Evolutionary conservation across 306 rosid species (phyloP).

Genomic region (Trichosanthes truncata): DNA sequence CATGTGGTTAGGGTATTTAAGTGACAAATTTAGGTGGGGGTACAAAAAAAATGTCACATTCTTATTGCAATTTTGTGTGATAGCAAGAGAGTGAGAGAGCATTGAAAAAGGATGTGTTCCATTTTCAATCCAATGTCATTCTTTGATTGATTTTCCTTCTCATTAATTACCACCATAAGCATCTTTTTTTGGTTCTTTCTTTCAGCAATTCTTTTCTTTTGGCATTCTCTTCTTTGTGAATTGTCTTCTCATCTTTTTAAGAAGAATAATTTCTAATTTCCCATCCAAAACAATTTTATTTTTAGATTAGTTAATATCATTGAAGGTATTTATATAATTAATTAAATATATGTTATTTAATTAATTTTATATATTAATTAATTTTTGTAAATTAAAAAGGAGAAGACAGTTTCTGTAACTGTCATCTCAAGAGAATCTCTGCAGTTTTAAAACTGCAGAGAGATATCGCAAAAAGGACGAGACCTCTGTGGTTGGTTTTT

Average conservation of each 20-base stretch:
- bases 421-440: too few relatives aligned
- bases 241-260: background rate
- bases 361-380: too few relatives aligned
- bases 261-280: too few relatives aligned
- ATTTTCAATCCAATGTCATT: background rate
- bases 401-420: too few relatives aligned
- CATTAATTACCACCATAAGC: background rate
- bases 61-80: background rate
- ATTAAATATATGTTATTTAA: too few relatives aligned
- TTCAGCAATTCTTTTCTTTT: background rate
- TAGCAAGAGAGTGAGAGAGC: background rate
- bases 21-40: background rate
- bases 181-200: background rate
- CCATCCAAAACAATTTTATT: too few relatives aligned
- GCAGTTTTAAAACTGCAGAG: too few relatives aligned
- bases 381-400: too few relatives aligned
- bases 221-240: background rate
- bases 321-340: too few relatives aligned
- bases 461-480: too few relatives aligned
- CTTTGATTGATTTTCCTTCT: background rate
- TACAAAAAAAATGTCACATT: background rate
- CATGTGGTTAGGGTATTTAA: background rate
- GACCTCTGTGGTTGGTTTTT: too few relatives aligned
- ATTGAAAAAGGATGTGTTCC: background rate
- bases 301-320: too few relatives aligned